A percentile compares a stretch with the other conserved stretches of the same genome.
Conservation (phyloP, 441 rosid genomes). For the Adansonia rubrostipa region DNA sequence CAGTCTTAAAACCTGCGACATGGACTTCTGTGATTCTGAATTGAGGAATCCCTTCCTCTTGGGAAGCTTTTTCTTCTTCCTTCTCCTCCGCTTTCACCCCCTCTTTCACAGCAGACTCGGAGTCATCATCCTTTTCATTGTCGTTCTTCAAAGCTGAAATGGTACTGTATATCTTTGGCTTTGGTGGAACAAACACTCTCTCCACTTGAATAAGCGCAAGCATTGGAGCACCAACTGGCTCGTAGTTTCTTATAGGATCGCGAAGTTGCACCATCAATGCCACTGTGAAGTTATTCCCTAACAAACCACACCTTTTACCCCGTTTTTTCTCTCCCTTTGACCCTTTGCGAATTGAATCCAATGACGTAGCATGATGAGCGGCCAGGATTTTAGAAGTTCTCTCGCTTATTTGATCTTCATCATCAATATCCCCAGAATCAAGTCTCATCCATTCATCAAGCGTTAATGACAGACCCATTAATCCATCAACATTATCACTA, state of each 20-base stretch:
- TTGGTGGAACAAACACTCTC: conserved; percentile 86
- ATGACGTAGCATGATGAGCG: conserved; percentile 86
- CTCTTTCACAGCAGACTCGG: conserved; percentile 32
- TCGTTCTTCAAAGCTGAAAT: conserved; percentile 60
- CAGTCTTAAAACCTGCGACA: conserved; percentile 77
- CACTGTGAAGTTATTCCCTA: conserved; percentile 91
- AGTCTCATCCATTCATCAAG: conserved; percentile 94
- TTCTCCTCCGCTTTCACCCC: conserved; percentile 29
- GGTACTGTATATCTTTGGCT: conserved; percentile 70
- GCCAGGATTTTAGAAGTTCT: conserved; percentile 82
- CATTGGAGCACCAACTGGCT: conserved; percentile 96
- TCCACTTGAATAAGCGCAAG: conserved; percentile 94
- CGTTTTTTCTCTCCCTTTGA: conserved; percentile 70
- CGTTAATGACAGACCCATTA: conserved; percentile 88
- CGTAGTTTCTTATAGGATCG: conserved; percentile 82
- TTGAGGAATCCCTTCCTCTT: conserved; percentile 63
- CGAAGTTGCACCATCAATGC: conserved; percentile 89
- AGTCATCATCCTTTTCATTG: conserved; percentile 54
- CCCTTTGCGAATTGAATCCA: conserved; percentile 66
- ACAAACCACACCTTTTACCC: conserved; percentile 76
- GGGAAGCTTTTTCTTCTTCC: conserved; percentile 49
- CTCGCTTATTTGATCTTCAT: conserved; percentile 78
- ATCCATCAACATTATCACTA: conserved; percentile 63
- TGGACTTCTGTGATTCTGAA: conserved; percentile 83
- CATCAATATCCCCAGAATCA: conserved; percentile 84